A percentile compares a stretch with the other conserved stretches of the same genome.
phyloP scores from a whole-genome alignment of 2,329 filamentous ascomycete species.

The Botrytis galanthina region DNA sequence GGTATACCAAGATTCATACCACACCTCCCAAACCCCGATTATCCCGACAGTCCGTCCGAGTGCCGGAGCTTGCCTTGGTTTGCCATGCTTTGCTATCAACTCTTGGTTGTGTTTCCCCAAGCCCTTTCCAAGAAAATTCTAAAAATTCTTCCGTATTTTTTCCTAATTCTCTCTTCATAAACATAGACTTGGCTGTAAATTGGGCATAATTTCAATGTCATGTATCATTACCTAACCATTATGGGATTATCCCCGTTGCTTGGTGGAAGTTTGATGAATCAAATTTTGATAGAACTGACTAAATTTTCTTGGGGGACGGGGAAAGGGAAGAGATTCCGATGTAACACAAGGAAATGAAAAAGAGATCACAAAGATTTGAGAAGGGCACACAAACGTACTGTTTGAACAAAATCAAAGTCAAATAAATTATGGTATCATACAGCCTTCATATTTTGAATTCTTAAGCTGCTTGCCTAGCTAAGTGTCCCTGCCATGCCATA shows the following conservation, averaged over 20 bases:
- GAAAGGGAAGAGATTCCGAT: slow-evolving; percentile 1
- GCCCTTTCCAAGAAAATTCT: background rate
- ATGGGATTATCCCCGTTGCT: background rate
- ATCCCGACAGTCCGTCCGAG: background rate
- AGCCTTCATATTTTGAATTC: slow-evolving; percentile 35
- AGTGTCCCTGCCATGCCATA: slow-evolving; percentile 36
- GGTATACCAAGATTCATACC: background rate
- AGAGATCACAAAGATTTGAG: background rate
- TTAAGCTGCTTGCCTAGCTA: slow-evolving; percentile 34
- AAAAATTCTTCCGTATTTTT: background rate
- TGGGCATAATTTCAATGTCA: background rate
- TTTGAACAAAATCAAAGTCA: slow-evolving; percentile 13
- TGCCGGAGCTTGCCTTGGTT: background rate
- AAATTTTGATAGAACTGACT: background rate
- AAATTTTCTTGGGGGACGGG: background rate
- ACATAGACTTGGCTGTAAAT: background rate
- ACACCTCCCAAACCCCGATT: background rate
- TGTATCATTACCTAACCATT: background rate
- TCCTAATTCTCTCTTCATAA: background rate
- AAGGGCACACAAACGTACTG: slow-evolving; percentile 7
- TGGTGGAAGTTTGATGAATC: background rate
- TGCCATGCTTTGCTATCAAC: background rate
- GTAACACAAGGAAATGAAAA: background rate
- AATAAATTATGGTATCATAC: slow-evolving; percentile 37
- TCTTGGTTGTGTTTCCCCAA: slow-evolving; percentile 8